These are phyloP conservation scores for Sporothrix dimorphospora DNA, from an alignment of 2,329 filamentous ascomycete species.

Conservation along the genomic window DNA sequence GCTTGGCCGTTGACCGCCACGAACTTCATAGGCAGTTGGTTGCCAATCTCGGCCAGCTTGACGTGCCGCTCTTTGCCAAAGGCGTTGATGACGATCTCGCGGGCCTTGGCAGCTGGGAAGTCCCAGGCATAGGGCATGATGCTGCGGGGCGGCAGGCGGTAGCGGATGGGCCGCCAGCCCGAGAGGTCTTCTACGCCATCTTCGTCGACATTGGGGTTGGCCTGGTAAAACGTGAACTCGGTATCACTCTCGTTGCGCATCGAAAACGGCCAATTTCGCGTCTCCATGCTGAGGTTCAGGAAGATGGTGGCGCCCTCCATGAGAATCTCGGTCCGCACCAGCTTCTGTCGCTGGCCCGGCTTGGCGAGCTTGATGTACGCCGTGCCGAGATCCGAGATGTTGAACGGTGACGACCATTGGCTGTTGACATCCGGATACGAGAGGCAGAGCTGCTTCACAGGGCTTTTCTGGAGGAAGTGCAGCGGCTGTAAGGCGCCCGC, in stretches of 20 bases:
- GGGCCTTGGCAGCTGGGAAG: conserved; percentile 95
- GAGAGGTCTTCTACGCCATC: conserved; percentile 82
- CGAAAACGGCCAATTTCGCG: conserved; percentile 95
- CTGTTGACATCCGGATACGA: conserved; percentile 95
- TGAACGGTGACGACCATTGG: conserved; percentile 97
- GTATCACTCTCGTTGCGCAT: conserved; percentile 98
- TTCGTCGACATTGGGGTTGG: conserved; percentile 89
- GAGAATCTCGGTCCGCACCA: conserved; percentile 85
- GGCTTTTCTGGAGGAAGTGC: conserved; percentile 82
- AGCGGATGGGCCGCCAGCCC: conserved; percentile 89
- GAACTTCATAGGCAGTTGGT: conserved; percentile 91
- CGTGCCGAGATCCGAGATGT: conserved; percentile 91
- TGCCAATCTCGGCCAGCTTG: conserved; percentile 94
- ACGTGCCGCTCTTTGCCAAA: conserved; percentile 85
- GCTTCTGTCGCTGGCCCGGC: conserved; percentile 82
- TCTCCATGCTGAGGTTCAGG: conserved; percentile 85
- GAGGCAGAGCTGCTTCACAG: conserved; percentile 85
- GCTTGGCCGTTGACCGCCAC: conserved; percentile 67
- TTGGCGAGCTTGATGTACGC: conserved; percentile 93
- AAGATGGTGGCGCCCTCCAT: conserved; percentile 95
- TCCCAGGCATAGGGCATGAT: conserved; percentile 99
- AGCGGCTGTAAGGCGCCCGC: conserved; percentile 81
- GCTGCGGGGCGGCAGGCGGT: conserved; percentile 87
- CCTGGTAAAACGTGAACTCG: conserved; percentile 96
- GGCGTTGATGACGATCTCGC: conserved; percentile 82